Evolutionary conservation across 2,329 filamentous ascomycete species (phyloP), one percentile per base, ranked within the genome.

Genomic region (Epichloe amarillans): DNA sequence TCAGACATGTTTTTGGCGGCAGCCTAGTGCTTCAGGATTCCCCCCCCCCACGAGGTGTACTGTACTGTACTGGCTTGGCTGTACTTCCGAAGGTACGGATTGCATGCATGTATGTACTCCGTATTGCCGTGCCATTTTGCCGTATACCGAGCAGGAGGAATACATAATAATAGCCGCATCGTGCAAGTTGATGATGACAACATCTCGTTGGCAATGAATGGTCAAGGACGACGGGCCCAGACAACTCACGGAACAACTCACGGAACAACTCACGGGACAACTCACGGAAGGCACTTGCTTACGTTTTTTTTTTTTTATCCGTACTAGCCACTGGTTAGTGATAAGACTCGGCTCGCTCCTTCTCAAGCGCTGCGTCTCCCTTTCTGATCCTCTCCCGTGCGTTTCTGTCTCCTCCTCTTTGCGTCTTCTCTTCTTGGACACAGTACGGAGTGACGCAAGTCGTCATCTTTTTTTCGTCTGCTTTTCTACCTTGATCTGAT

Each of bases 1-100:
- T 48, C 52, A 36, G 39, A 40, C 35, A 7, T 30, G 19, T 48
- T 41, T 48, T 41, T 53, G 53, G 52, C 47, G 44, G 51, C 54
- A 53, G 53, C 53, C 54, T 51, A 54, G 38, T 56, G 54, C 53
- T 56, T 53, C 54, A 56, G 46, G 52, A 26, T 7, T n/a, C n/a
- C n/a, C n/a, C n/a, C n/a, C n/a, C 5, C 6, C 7, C 23, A 26
- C 23, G 23, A 26, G 23, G 23, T 26, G 17, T 17, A 2, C 17
- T 17, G 17, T 17, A 2, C 17, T 17, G 23, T 7, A 26, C 2
- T 26, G 23, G 23, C 23, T 26, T 26, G 23, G 5, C 23, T 23
- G 23, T 5, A 54, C 47, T 23, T 21, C 19, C n/a, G n/a, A n/a
- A n/a, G n/a, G 19, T 21, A 21, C 19, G 19, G 19, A 21, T 21